Base-by-base conservation (phyloP, 768 basidiomycete species). In the Hirschioporus abietinus region DNA sequence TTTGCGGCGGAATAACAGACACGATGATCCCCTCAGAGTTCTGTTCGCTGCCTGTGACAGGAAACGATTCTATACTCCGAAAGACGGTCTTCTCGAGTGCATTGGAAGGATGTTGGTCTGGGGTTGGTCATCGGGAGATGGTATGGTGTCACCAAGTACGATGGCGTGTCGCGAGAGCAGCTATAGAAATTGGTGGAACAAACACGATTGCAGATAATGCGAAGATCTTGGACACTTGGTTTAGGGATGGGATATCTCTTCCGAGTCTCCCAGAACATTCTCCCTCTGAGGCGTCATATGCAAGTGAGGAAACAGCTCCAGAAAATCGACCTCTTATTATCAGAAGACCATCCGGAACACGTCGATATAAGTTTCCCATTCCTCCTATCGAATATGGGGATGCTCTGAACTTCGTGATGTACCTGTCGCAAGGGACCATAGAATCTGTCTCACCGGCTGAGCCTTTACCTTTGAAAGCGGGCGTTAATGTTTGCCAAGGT, bases 81-180 rank as follows among this genome's bases (percentile, higher is more conserved):
- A 81, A 82, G 52, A 89, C 88, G 0, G 81, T 96, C 5, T 96
- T 97, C 73, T 91, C 94, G 0, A 91, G 91, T 35, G 90, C 88
- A 0, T 79, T 99, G 26, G 91, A 96, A 62, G 93, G 93, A n/a
- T 86, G 89, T 1, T 96, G 95, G 92, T 93, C 96, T 1, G 93
- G 94, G 1, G 92, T 98, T 5, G 96, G 96, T 26, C 97, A 99
- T 75, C 88, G 88, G 58, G 96, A 93, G 67, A 96, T 98, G 86
- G 94, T 99, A 4, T 99, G 97, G 97, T 99, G 97, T 74, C 93
- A 98, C 76, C 97, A 99, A 77, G 89, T 98, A 10, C 89, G 97
- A 57, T 93, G 90, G 91, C 85, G 88, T 25, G 81, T 96, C 35
- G 95, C 95, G 18, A 83, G 92, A 64, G 86, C 88, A 23, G 88